phyloP scores from a whole-genome alignment of 2,329 filamentous ascomycete genomes.

The Aspergillus sp. region DNA sequence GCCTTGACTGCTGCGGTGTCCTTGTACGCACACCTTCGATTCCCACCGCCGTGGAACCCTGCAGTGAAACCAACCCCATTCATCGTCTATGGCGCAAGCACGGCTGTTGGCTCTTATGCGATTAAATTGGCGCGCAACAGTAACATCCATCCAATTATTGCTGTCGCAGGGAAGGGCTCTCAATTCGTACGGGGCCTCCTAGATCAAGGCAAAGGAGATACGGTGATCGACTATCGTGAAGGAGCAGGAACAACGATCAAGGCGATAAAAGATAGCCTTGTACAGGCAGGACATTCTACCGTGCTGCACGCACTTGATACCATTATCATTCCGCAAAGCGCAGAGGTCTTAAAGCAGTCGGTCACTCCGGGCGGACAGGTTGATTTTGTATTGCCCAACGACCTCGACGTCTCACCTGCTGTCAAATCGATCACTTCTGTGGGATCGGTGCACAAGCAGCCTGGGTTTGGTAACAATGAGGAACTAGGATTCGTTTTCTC shows the following conservation, averaged over 20 bases:
- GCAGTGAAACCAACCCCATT: slow-evolving; percentile 28
- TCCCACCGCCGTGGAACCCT: slow-evolving; percentile 45
- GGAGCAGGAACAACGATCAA: slow-evolving; percentile 27
- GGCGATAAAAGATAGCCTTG: not conserved
- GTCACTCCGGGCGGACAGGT: not conserved
- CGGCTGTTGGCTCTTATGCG: slow-evolving; percentile 55
- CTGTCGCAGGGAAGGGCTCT: slow-evolving; percentile 51
- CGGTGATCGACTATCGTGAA: slow-evolving; percentile 7
- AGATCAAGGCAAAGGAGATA: slow-evolving; percentile 51
- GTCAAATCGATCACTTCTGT: too few species aligned
- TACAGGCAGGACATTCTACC: not conserved
- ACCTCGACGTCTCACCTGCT: too few species aligned
- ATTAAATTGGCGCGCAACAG: slow-evolving; percentile 52
- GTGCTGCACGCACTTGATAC: not conserved
- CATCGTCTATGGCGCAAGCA: slow-evolving; percentile 44
- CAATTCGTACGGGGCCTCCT: slow-evolving; percentile 51
- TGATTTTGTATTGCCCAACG: not conserved
- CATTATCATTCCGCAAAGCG: not conserved
- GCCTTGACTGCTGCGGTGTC: slow-evolving; percentile 50
- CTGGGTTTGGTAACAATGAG: slow-evolving; percentile 35
- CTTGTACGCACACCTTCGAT: slow-evolving; percentile 40
- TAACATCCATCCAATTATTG: slow-evolving; percentile 60
- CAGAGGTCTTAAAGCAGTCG: not conserved
- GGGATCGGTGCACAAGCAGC: slow-evolving; percentile 7
- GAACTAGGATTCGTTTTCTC: not conserved